Conservation (phyloP, 2,329 filamentous ascomycete genomes). For the Blastomyces silverae region DNA sequence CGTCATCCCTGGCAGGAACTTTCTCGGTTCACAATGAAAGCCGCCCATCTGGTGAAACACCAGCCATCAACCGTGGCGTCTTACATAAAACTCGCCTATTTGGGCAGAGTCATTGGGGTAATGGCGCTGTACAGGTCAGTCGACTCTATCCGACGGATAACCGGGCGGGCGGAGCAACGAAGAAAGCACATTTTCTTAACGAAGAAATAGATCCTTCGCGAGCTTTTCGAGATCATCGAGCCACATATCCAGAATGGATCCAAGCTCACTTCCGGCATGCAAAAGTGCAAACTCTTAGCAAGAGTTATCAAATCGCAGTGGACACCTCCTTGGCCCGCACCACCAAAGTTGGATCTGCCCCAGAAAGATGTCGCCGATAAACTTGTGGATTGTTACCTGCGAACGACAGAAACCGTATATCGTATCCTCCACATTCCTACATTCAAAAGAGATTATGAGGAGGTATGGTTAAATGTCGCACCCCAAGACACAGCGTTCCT, state of each 20-base stretch:
- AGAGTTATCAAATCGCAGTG: constrained; percentile 43
- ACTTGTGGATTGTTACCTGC: constrained; percentile 50
- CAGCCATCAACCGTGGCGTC: constrained; percentile 39
- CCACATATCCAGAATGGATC: constrained; percentile 30
- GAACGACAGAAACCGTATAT: constrained; percentile 52
- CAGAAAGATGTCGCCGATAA: constrained; percentile 42
- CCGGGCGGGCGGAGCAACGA: not conserved
- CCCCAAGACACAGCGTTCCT: constrained; percentile 44
- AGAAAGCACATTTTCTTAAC: not conserved
- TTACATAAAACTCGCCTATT: constrained; percentile 50
- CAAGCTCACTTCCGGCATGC: constrained; percentile 32
- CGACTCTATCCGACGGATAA: constrained; percentile 21
- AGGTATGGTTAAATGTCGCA: constrained; percentile 45
- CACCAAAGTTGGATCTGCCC: constrained; percentile 42
- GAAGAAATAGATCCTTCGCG: constrained; percentile 30
- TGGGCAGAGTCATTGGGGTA: constrained; percentile 49
- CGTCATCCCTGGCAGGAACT: constrained; percentile 38
- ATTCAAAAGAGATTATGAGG: constrained; percentile 52
- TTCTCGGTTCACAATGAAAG: constrained; percentile 42
- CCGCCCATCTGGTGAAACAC: constrained; percentile 27
- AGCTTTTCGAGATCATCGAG: constrained; percentile 22
- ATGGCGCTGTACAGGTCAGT: constrained; percentile 42
- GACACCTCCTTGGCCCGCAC: constrained; percentile 18
- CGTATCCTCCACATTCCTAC: constrained; percentile 54
- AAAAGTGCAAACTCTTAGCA: constrained; percentile 47